Evolutionary conservation across 1,139 yeast genomes (phyloP).

Genomic region (Pichia sp.): DNA sequence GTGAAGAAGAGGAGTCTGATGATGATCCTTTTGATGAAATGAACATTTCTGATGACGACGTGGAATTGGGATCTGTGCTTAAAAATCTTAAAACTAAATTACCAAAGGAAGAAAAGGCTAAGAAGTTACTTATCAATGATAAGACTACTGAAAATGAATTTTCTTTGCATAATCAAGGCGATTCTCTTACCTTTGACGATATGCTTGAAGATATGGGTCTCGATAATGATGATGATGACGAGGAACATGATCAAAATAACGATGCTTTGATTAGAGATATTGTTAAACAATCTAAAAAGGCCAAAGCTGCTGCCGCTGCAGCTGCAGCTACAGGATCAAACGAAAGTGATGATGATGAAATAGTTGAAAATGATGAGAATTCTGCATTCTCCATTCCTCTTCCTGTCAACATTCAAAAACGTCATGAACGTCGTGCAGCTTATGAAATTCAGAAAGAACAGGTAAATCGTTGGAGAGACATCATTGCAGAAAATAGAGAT

Average conservation of each 20-base stretch:
- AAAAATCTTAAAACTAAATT: slow-evolving; percentile 22
- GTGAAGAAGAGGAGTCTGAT: slow-evolving; percentile 22
- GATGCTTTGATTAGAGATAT: slow-evolving; percentile 10
- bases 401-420: slow-evolving; percentile 77
- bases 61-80: slow-evolving; percentile 22
- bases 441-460: slow-evolving; percentile 83
- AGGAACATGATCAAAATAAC: slow-evolving; percentile 29
- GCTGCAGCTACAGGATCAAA: slow-evolving; percentile 12
- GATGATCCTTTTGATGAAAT: slow-evolving; percentile 24
- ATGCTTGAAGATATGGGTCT: slow-evolving; percentile 58
- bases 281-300: slow-evolving; percentile 6
- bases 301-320: background rate
- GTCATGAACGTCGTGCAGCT: slow-evolving; percentile 85
- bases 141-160: slow-evolving; percentile 64
- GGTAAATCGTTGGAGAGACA: slow-evolving; percentile 81
- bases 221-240: slow-evolving; percentile 33
- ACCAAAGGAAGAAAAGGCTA: slow-evolving; percentile 29
- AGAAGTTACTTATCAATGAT: slow-evolving; percentile 39
- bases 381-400: slow-evolving; percentile 69
- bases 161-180: slow-evolving; percentile 52
- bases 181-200: slow-evolving; percentile 60
- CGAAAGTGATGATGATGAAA: slow-evolving; percentile 22
- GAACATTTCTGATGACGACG: slow-evolving; percentile 19
- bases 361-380: slow-evolving; percentile 25
- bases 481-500: slow-evolving; percentile 66